Conservation (phyloP, 225 moss, liverwort and hornwort genomes). For the Takakia lepidozioides region DNA sequence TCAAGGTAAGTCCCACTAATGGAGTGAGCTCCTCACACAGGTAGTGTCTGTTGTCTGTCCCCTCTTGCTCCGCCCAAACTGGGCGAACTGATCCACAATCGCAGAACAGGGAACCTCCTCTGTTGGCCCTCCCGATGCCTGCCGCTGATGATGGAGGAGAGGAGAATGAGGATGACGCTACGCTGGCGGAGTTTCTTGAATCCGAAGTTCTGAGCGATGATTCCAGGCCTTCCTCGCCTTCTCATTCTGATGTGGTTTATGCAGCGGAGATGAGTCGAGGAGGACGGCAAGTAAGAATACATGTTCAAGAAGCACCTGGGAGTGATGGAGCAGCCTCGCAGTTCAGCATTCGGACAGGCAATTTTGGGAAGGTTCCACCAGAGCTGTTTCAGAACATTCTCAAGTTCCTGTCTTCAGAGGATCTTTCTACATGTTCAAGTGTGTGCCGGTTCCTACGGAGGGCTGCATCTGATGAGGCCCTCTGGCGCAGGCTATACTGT, state of each 20-base stretch:
- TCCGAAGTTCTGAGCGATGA: constrained; percentile 63
- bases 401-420: constrained; percentile 95
- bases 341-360: constrained; percentile 59
- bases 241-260: constrained; percentile 9
- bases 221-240: no score
- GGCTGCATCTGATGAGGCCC: constrained; percentile 88
- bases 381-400: constrained; percentile 89
- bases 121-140: no score
- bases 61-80: no score
- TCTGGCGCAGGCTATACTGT: constrained; percentile 96
- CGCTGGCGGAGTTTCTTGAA: constrained; percentile 67
- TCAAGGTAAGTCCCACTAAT: no score
- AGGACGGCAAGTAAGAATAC: no score
- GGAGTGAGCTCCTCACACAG: no score
- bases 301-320: no score
- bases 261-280: constrained; percentile 24
- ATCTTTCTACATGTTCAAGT: constrained; percentile 79
- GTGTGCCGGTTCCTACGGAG: constrained; percentile 89
- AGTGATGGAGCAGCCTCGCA: constrained; percentile 20
- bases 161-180: constrained; percentile 57
- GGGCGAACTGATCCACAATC: no score
- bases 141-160: constrained; percentile 21
- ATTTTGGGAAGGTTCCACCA: constrained; percentile 73
- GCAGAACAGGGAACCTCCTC: no score
- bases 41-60: no score